Evolutionary conservation across 192 early-diverging fungal genomes (phyloP).

Genomic region (Coemansia sp.): DNA sequence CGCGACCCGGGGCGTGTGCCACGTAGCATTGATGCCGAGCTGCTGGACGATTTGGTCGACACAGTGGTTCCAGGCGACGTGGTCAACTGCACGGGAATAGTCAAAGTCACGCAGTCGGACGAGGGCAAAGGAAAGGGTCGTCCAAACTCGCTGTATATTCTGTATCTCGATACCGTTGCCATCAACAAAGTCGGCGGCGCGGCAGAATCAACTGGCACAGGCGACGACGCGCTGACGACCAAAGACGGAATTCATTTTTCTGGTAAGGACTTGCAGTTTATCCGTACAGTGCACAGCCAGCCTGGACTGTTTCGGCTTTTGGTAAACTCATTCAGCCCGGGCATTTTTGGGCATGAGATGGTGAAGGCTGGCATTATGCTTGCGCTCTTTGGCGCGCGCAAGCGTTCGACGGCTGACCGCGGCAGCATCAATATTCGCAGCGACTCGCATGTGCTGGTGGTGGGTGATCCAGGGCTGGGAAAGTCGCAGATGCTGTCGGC

Average conservation of each 20-base stretch:
- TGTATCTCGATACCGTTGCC: constrained; percentile 72
- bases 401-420: constrained; percentile 18
- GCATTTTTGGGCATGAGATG: constrained; percentile 81
- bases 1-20: constrained; percentile 70
- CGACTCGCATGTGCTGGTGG: constrained; percentile 73
- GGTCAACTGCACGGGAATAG: constrained; percentile 70
- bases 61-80: constrained; percentile 79
- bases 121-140: constrained; percentile 59
- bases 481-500: constrained; percentile 87
- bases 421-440: constrained; percentile 59
- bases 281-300: constrained; percentile 61
- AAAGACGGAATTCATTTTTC: constrained; percentile 74
- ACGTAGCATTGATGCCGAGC: constrained; percentile 75
- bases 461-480: constrained; percentile 85
- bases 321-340: constrained; percentile 78
- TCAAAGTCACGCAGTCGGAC: constrained; percentile 69
- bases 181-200: constrained; percentile 60
- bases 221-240: constrained; percentile 48
- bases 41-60: constrained; percentile 74
- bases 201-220: constrained; percentile 9
- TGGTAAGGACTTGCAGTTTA: constrained; percentile 69
- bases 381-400: constrained; percentile 70
- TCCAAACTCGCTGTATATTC: constrained; percentile 65
- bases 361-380: constrained; percentile 83
- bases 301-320: constrained; percentile 69